These are phyloP conservation scores for Arachnomyces sp. DNA, from an alignment of 2,329 filamentous ascomycete species.

Conservation along the genomic window DNA sequence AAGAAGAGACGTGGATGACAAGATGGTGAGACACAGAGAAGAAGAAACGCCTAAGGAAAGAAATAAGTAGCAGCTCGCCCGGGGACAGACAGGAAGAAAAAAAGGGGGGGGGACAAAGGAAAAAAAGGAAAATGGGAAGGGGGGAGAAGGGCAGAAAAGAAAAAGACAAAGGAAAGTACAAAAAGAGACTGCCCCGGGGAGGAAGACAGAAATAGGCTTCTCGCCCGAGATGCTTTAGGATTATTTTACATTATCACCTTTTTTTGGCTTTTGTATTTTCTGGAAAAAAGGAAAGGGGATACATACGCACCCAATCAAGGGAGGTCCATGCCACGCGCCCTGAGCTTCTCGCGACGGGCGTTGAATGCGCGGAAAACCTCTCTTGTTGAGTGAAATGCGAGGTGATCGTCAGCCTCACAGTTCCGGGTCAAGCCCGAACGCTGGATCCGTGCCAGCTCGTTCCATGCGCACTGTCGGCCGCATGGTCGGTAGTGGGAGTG, in stretches of 20 bases:
- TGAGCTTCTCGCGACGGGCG: constrained; percentile 8
- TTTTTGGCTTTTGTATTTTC: constrained; percentile 10
- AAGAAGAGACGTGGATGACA: too few relatives aligned
- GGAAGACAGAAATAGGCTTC: constrained; percentile 13
- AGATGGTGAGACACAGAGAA: too few relatives aligned
- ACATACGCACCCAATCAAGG: constrained; percentile 6
- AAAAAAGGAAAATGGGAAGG: background rate
- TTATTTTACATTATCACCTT: constrained; percentile 14
- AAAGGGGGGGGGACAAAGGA: too few relatives aligned
- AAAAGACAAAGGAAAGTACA: constrained; percentile 2
- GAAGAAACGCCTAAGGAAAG: too few relatives aligned
- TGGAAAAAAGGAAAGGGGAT: background rate
- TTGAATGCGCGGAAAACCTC: constrained; percentile 10
- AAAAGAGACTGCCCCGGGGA: constrained; percentile 7
- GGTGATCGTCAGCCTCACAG: background rate
- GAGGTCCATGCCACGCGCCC: constrained; percentile 1
- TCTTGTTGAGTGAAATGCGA: background rate
- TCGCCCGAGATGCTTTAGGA: constrained; percentile 17
- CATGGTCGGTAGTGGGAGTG: constrained; percentile 7
- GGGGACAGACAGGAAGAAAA: too few relatives aligned
- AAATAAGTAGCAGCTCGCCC: too few relatives aligned
- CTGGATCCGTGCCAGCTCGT: constrained; percentile 8
- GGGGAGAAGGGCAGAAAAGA: too few relatives aligned
- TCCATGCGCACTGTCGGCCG: constrained; percentile 11
- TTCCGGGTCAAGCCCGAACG: background rate